Evolutionary conservation across 345 rosid genomes (phyloP).

Genomic region (Rubroshorea leprosula): DNA sequence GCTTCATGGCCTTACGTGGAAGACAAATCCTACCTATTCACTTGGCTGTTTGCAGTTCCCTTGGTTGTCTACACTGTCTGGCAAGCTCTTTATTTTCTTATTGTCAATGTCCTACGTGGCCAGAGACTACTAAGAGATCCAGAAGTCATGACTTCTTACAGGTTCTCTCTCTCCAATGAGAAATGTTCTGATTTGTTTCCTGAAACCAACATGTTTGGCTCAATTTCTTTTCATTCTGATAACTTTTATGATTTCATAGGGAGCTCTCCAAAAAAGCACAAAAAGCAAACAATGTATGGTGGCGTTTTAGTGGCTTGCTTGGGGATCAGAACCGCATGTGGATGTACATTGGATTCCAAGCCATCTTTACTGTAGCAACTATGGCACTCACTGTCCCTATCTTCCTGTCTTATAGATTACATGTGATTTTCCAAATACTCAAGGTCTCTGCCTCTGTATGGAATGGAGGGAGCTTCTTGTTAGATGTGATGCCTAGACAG

Average conservation of each 20-base stretch:
- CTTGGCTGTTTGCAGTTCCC: slow-evolving; percentile 87
- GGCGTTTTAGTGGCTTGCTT: slow-evolving; percentile 76
- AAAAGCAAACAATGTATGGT: slow-evolving; percentile 81
- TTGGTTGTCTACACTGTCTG: slow-evolving; percentile 79
- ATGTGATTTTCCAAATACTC: slow-evolving; percentile 67
- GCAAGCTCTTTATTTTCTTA: slow-evolving; percentile 86
- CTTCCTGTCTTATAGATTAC: slow-evolving; percentile 69
- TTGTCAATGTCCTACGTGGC: slow-evolving; percentile 83
- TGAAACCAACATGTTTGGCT: neutral
- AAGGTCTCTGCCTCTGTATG: slow-evolving; percentile 85
- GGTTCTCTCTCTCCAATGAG: slow-evolving; percentile 29
- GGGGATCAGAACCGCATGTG: slow-evolving; percentile 79
- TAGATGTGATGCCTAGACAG: slow-evolving; percentile 89
- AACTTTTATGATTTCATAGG: slow-evolving; percentile 24
- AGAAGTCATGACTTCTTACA: slow-evolving; percentile 98
- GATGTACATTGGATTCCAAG: slow-evolving; percentile 79
- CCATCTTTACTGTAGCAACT: slow-evolving; percentile 81
- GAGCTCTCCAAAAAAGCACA: slow-evolving; percentile 86
- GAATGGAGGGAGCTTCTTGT: slow-evolving; percentile 90
- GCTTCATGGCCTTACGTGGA: slow-evolving; percentile 87
- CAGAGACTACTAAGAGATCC: slow-evolving; percentile 93
- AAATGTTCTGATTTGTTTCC: neutral
- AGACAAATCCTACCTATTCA: slow-evolving; percentile 64
- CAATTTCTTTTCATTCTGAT: neutral
- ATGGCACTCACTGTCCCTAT: slow-evolving; percentile 91